These are phyloP conservation scores for Drechmeria coniospora DNA, from an alignment of 2,329 filamentous ascomycete species.

Conservation along the genomic window DNA sequence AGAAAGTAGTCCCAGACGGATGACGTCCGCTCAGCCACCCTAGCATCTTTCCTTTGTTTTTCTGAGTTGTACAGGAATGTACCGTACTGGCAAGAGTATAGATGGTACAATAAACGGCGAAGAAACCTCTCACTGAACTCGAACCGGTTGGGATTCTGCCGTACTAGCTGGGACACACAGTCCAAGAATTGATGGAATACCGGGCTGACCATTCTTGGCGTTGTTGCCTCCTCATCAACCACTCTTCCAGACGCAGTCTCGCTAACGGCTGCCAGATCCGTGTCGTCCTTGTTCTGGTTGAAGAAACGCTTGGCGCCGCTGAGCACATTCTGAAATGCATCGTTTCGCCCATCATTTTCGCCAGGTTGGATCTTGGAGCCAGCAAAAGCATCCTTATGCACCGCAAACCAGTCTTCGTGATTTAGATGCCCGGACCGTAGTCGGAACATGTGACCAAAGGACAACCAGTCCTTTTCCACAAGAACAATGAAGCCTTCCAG, in stretches of 20 bases:
- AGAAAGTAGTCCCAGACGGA: slow-evolving; percentile 97
- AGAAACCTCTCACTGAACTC: slow-evolving; percentile 95
- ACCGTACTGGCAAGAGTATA: slow-evolving; percentile 92
- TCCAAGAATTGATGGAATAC: slow-evolving; percentile 98
- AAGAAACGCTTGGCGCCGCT: slow-evolving; percentile 86
- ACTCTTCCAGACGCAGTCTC: slow-evolving; percentile 23
- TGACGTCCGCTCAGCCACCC: slow-evolving; percentile 54
- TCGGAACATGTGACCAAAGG: slow-evolving; percentile 95
- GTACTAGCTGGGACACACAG: slow-evolving; percentile 76
- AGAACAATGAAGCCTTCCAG: slow-evolving; percentile 88
- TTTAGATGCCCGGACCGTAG: slow-evolving; percentile 78
- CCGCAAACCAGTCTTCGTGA: slow-evolving; percentile 85
- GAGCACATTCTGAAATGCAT: slow-evolving; percentile 74
- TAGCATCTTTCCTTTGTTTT: slow-evolving; percentile 62
- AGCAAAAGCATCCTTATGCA: slow-evolving; percentile 65
- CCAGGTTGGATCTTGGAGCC: slow-evolving; percentile 47
- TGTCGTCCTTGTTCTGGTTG: slow-evolving; percentile 46
- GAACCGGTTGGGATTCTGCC: slow-evolving; percentile 76
- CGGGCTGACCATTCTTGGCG: slow-evolving; percentile 81
- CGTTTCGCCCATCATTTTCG: slow-evolving; percentile 44
- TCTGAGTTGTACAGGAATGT: slow-evolving; percentile 95
- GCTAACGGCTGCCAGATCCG: slow-evolving; percentile 41
- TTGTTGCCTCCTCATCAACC: slow-evolving; percentile 51
- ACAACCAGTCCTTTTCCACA: slow-evolving; percentile 94
- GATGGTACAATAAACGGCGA: slow-evolving; percentile 75